phyloP scores from a whole-genome alignment of 768 basidiomycete species.

The Xerocomellus dryophilus region DNA sequence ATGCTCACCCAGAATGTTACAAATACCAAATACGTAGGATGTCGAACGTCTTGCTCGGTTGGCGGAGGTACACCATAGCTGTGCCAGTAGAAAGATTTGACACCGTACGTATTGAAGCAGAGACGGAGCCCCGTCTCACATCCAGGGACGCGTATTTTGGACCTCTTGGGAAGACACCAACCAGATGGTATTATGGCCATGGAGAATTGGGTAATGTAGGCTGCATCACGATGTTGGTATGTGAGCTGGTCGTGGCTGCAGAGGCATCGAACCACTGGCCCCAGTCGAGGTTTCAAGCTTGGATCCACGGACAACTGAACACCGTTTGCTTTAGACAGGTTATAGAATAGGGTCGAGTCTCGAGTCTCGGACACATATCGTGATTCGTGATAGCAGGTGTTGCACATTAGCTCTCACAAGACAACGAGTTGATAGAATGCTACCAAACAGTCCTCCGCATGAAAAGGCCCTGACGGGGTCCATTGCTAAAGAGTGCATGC shows the following conservation, averaged over 20 bases:
- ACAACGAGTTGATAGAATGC: too few species aligned
- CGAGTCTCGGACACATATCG: background rate
- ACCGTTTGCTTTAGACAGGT: too few species aligned
- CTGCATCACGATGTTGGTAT: background rate
- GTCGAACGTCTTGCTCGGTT: too few species aligned
- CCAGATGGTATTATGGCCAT: background rate
- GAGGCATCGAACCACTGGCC: background rate
- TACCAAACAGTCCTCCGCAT: background rate
- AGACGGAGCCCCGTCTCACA: background rate
- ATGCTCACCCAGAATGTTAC: slow-evolving; percentile 42
- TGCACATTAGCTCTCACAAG: background rate
- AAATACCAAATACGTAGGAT: slow-evolving; percentile 47
- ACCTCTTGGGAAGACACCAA: background rate
- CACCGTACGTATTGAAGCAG: slow-evolving; percentile 2
- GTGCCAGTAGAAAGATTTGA: background rate
- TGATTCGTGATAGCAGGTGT: background rate
- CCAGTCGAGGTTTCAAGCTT: background rate
- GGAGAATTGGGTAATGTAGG: background rate
- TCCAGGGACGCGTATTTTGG: background rate
- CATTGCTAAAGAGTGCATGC: background rate
- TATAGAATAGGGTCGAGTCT: background rate
- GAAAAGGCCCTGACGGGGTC: background rate
- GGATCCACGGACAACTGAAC: background rate
- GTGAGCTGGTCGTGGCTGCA: slow-evolving; percentile 3
- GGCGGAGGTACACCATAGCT: too few species aligned